Base-by-base conservation (phyloP, 805 yeast species). In the Saccharomyces kudriavzevii region DNA sequence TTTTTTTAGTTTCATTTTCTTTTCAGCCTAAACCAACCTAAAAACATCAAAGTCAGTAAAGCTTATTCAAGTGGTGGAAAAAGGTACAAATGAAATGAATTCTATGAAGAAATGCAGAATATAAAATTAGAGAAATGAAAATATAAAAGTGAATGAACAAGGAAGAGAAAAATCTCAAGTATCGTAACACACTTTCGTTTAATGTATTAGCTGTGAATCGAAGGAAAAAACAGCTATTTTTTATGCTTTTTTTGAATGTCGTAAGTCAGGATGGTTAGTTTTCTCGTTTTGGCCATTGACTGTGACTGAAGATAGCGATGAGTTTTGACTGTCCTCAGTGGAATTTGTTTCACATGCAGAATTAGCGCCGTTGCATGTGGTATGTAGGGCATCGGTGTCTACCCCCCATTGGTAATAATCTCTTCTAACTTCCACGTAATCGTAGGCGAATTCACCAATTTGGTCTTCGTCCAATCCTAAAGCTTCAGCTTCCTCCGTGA, bases 361-460 rank as follows among this genome's bases (percentile, higher is more conserved):
- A 14, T 52, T 52, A 20, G 52, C 51, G 26, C 56, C 45, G 13
- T 51, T 46, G 26, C 54, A 56, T 20, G 52, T 49, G 25, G 52
- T 28, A 49, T 58, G 59, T n/a, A 56, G 47, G 45, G 61, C 56
- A 51, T 63, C 64, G 2, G 60, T 63, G 45, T 66, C 66, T 17
- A 62, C 65, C 13, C 76, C 77, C 78, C 78, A 74, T 46, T 74
- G 68, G 52, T 84, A 78, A 70, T 84, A 92, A 73, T 91, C 96
- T 69, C 98, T 81, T 71, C 98, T 82, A 13, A 92, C 95, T 75
- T 92, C 99, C 54, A 92, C 97, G 67, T 90, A 92, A 71, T 92
- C 98, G 70, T 92, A 92, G n/a, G 98, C 98, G 72, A 91, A 92
- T 72, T 92, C 99, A 50, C 98, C 99, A 61, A 92, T 88, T 73